Conservation (phyloP, 306 rosid genomes). For the Ammopiptanthus mongolicus region DNA sequence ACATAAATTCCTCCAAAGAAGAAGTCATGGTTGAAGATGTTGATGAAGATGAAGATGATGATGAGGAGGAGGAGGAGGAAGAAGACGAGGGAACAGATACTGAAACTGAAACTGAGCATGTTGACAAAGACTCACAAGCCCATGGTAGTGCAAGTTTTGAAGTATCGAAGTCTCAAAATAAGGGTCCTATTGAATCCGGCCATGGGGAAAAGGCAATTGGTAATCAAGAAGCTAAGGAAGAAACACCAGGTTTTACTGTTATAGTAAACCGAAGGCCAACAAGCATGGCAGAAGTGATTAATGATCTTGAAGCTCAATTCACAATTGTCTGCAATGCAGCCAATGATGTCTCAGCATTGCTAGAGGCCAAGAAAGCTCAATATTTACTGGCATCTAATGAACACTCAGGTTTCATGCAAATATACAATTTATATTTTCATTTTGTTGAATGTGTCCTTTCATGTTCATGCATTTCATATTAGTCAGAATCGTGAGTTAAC, state of each 20-base stretch:
- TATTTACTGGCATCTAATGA: slow-evolving; percentile 49
- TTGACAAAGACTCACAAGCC: slow-evolving; percentile 20
- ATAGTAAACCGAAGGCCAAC: slow-evolving; percentile 71
- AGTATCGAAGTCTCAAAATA: slow-evolving; percentile 40
- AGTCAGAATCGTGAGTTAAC: not conserved
- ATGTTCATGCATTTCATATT: not conserved
- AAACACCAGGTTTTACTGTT: slow-evolving; percentile 67
- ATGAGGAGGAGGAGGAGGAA: slow-evolving; percentile 12
- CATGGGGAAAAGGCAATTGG: slow-evolving; percentile 39
- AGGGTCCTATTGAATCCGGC: slow-evolving; percentile 40
- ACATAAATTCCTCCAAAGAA: slow-evolving; percentile 38
- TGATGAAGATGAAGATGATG: slow-evolving; percentile 59
- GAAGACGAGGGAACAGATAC: slow-evolving; percentile 43
- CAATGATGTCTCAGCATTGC: slow-evolving; percentile 50
- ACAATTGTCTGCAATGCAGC: slow-evolving; percentile 61
- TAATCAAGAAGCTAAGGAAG: slow-evolving; percentile 45
- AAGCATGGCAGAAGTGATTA: slow-evolving; percentile 73
- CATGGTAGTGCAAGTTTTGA: slow-evolving; percentile 29
- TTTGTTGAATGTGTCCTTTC: not conserved
- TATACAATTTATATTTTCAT: not conserved
- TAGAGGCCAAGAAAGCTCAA: slow-evolving; percentile 62
- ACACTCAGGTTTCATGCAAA: slow-evolving; percentile 48
- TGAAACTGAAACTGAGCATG: slow-evolving; percentile 30
- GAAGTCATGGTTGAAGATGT: slow-evolving; percentile 62
- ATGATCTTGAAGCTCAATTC: slow-evolving; percentile 71